A percentile compares a stretch with the other conserved stretches of the same genome.
Conservation (phyloP, 225 moss, liverwort and hornwort genomes). For the Rhytidiadelphus loreus region DNA sequence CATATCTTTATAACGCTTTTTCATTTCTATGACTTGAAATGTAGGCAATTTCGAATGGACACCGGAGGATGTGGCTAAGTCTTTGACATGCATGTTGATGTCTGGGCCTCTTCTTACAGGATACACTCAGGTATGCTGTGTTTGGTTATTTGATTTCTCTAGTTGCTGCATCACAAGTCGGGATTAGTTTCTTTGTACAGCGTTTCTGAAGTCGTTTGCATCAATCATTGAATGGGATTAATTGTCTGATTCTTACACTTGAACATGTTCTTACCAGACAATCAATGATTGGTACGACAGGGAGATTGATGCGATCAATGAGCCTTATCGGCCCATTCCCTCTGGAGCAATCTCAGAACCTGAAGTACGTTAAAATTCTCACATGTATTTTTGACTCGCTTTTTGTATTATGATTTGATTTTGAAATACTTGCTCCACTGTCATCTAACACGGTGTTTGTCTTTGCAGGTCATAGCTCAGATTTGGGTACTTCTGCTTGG, state of each 20-base stretch:
- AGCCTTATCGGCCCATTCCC: constrained; percentile 95
- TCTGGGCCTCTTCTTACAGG: constrained; percentile 93
- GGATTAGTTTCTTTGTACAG: background rate
- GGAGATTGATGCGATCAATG: constrained; percentile 97
- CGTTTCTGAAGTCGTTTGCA: background rate
- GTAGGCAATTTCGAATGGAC: constrained; percentile 91
- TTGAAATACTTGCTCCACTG: background rate
- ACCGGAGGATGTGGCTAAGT: constrained; percentile 76
- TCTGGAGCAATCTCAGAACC: constrained; percentile 88
- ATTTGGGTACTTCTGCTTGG: constrained; percentile 85
- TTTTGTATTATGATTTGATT: background rate
- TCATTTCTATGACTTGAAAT: background rate
- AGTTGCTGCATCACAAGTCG: background rate
- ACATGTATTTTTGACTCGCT: background rate
- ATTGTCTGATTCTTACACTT: background rate
- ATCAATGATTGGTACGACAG: constrained; percentile 97
- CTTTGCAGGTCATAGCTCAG: constrained; percentile 70
- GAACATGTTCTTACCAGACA: constrained; percentile 42
- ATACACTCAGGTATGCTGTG: constrained; percentile 69
- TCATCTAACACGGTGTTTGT: background rate
- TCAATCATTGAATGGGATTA: background rate
- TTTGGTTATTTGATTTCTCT: background rate
- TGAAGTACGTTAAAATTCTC: constrained; percentile 37
- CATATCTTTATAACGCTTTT: background rate
- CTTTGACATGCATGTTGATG: constrained; percentile 87